Percentiles rank a stretch among this genome's conserved stretches.
These are phyloP conservation scores for Claviceps sp. DNA, from an alignment of 2,329 filamentous ascomycete genomes.

Conservation along the genomic window DNA sequence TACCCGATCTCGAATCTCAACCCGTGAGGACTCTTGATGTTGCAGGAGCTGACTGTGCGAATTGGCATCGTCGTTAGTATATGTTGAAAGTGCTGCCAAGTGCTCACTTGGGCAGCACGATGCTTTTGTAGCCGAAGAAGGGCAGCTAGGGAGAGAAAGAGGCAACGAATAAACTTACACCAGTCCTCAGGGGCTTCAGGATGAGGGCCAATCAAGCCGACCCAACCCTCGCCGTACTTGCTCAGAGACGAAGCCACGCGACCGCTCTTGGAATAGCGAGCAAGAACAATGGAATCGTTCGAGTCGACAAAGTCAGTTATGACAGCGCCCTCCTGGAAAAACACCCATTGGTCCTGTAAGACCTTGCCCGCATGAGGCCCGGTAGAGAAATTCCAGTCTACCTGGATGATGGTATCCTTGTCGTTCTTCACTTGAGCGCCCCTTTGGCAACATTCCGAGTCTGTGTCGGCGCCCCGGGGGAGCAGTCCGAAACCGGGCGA, in stretches of 20 bases:
- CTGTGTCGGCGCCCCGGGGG: slow-evolving; percentile 6
- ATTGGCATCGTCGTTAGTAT: neutral
- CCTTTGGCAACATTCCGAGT: slow-evolving; percentile 7
- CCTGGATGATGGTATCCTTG: slow-evolving; percentile 12
- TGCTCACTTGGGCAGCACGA: too few species aligned
- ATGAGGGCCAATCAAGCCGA: slow-evolving; percentile 14
- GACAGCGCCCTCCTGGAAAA: slow-evolving; percentile 14
- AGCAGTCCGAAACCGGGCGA: slow-evolving; percentile 12
- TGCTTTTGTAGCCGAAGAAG: too few species aligned
- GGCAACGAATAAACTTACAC: slow-evolving; percentile 10
- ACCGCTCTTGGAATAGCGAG: slow-evolving; percentile 11
- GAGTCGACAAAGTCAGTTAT: slow-evolving; percentile 10
- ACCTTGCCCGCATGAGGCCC: slow-evolving; percentile 8
- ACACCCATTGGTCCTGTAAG: slow-evolving; percentile 11
- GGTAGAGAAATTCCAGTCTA: slow-evolving; percentile 13
- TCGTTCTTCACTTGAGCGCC: slow-evolving; percentile 10
- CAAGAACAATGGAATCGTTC: slow-evolving; percentile 8
- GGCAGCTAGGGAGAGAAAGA: neutral
- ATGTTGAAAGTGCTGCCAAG: too few species aligned
- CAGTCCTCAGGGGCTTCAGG: slow-evolving; percentile 14
- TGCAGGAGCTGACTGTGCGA: slow-evolving; percentile 3
- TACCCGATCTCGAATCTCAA: slow-evolving; percentile 12
- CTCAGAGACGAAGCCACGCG: slow-evolving; percentile 13
- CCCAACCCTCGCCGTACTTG: slow-evolving; percentile 13
- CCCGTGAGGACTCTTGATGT: slow-evolving; percentile 12